Evolutionary conservation across 169 alveolate species (phyloP), one percentile per base, ranked within the genome.

Genomic region (Cryptosporidium bovis): DNA sequence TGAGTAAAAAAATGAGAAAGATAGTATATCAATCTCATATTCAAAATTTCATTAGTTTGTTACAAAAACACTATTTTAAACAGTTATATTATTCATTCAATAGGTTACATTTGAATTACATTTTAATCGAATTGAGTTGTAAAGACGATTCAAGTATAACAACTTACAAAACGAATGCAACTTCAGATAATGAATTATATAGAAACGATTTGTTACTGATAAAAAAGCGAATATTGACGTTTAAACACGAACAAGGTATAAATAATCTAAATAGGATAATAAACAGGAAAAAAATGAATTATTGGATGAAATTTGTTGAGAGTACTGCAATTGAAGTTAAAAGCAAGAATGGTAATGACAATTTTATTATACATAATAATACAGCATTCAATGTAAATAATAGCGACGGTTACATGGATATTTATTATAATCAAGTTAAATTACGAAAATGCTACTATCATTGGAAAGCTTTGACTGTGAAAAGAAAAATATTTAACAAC

Each of bases 171-270:
- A 16, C 67, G 27, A 53, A 27, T 69, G 18, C 6, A 12, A 29
- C 20, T 15, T 69, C 67, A 3, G 50, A 69, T 6, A 69, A 31
- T 33, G 66, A 69, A 20, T 50, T 20, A 33, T 69, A 51, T 55
- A 29, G 44, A 33, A 69, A 40, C 13, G 83, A 69, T 24, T 69
- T 69, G 34, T 33, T 69, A 33, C 40, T 51, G 15, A 69, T 69
- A 27, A 69, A 69, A 33, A 69, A 64, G 36, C 46, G 67, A 33
- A 69, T 69, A 20, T 20, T 69, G 7, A n/a, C 51, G 8, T 69
- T 69, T 69, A 69, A 69, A 69, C 51, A 51, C 56, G 83, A 69
- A n/a, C 83, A 56, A 24, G 83, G 83, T 51, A 51, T 51, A 31
- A 69, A 69, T 55, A 48, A 53, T n/a, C 3, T 69, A 12, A 69